Evolutionary conservation across 768 basidiomycete species (phyloP), one percentile per base, ranked within the genome.

Genomic region (Tylopilus felleus): DNA sequence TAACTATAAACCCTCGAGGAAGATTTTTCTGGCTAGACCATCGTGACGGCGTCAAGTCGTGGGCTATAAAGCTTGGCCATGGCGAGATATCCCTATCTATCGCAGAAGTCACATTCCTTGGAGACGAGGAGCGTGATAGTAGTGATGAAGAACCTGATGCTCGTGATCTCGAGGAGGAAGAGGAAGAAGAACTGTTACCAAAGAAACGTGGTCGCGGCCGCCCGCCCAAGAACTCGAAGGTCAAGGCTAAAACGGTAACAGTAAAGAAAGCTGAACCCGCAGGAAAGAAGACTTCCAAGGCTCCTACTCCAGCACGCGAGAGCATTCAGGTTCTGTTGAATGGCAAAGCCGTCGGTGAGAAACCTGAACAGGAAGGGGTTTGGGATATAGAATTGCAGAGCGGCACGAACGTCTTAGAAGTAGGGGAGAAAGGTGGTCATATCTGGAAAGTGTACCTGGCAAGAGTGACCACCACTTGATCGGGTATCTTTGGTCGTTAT

Each of bases 391-490:
- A 79, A 17, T 69, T 90, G 17, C 74, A 80, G 1, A 65, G 73
- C 5, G 90, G 90, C 14, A 61, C 74, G 5, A 88, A 81, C 60
- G 71, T 82, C 17, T 66, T 93, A 27, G 90, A 92, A 67, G 71
- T 93, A 23, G 88, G 89, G 31, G 86, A 88, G 72, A 79, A 78
- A 61, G 84, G 80, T 31, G 86, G 86, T 10, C 66, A 82, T 60
- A 67, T 81, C 23, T 90, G 88, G 88, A 88, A 85, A 68, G 74
- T 87, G 22, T 86, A 86, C 65, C 70, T 84, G 40, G 80, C 84
- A 59, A 76, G 82, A 40, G 53, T 73, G 56, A 52, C 61, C 21
- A 42, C 55, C 12, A 49, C 60, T 38, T 72, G 58, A 67, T 53
- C 33, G 31, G 46, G 46, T 49, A n/a, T 27, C 49, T 41, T 47